phyloP scores from a whole-genome alignment of 768 basidiomycete species.

The Hypholoma sublateritium region DNA sequence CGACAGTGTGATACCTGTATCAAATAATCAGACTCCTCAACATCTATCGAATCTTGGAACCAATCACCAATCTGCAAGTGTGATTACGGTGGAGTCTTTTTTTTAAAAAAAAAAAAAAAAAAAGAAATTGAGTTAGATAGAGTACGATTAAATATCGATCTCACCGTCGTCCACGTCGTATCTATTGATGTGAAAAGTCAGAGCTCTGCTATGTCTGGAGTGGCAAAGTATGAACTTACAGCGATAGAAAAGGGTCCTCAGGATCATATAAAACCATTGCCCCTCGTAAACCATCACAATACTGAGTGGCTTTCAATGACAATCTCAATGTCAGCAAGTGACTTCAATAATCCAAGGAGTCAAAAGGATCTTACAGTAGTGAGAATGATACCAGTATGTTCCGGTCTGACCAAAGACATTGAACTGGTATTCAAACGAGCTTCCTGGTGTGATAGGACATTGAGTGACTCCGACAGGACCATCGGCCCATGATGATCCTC shows the following conservation, averaged over 20 bases:
- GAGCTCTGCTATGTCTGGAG: too few species aligned
- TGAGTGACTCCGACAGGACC: slow-evolving; percentile 38
- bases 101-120: slow-evolving; percentile 3
- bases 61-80: slow-evolving; percentile 29
- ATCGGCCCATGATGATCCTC: slow-evolving; percentile 37
- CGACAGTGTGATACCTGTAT: slow-evolving; percentile 28
- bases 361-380: slow-evolving; percentile 22
- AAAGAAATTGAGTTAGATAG: background rate
- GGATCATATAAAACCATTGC: slow-evolving; percentile 23
- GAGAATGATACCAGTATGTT: slow-evolving; percentile 44
- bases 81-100: slow-evolving; percentile 27
- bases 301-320: slow-evolving; percentile 37
- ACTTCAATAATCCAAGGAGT: background rate
- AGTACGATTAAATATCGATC: background rate
- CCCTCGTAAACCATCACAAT: slow-evolving; percentile 57
- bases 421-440: slow-evolving; percentile 31
- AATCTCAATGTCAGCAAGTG: slow-evolving; percentile 7
- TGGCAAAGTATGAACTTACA: slow-evolving; percentile 5
- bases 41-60: background rate
- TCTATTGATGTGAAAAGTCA: slow-evolving; percentile 4
- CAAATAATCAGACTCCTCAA: slow-evolving; percentile 15
- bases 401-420: slow-evolving; percentile 34
- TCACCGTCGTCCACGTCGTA: slow-evolving; percentile 41
- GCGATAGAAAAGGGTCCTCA: slow-evolving; percentile 17
- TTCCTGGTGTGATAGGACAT: slow-evolving; percentile 36